Evolutionary conservation across 2,329 filamentous ascomycete genomes (phyloP), one percentile per base, ranked within the genome.

Genomic region (Gaeumannomyces tritici): DNA sequence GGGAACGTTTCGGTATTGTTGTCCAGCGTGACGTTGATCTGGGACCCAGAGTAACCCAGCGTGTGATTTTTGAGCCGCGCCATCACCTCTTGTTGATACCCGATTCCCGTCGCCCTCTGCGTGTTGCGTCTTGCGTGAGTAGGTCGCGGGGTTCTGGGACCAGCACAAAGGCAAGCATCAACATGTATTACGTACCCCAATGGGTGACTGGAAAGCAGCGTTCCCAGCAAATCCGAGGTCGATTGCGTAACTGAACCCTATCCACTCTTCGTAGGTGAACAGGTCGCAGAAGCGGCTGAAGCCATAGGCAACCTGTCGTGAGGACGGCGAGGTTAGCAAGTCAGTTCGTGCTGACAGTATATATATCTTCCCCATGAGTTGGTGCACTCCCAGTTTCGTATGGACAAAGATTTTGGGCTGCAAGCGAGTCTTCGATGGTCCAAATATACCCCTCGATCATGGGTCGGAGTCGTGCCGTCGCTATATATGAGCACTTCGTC

Each of bases 181-280:
- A 13, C 26, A 26, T 15, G 13, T 31, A 51, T 33, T 7, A 74
- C 79, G 68, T 73, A 81, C 79, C 21, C 85, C 87, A 5, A 84
- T 83, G 0, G 87, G 85, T 7, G 84, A 87, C 54, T 83, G 81
- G 70, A 89, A 89, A 3, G 78, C 85, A 61, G 80, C 81, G 64
- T 80, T 79, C 9, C 84, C 86, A 13, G 83, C 78, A 68, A 90
- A 92, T 35, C 71, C 73, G 47, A 92, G 77, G 66, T 92, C 89
- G 62, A 88, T 78, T 4, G 83, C 82, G 73, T 93, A 93, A 63
- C 87, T 86, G 69, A 88, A 92, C 54, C 80, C 83, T 60, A 83
- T 74, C 89, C 89, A 93, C 70, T 93, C 89, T 26, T 87, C 79
- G 66, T 87, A 90, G 0, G 85, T 91, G 71, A 92, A 93, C 4